Evolutionary conservation across 2,329 filamentous ascomycete species (phyloP).

Genomic region (Alternaria triticina): DNA sequence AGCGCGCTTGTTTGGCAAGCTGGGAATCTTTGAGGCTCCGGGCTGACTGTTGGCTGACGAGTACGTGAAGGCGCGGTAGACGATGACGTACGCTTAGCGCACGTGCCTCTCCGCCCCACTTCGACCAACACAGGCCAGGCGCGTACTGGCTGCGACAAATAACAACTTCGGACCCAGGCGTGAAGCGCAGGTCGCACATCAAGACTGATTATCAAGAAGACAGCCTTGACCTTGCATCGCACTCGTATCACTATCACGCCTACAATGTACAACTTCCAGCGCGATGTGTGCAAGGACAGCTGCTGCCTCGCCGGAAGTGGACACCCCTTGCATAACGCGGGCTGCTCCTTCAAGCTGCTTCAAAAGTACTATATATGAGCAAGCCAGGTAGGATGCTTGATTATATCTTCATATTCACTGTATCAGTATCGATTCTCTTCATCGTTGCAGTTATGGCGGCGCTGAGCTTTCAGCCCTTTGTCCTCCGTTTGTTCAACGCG

Average conservation of each 20-base stretch:
- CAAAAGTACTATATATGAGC: neutral
- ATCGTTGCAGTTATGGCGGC: neutral
- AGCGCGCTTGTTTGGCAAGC: constrained; percentile 8
- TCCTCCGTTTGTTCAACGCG: neutral
- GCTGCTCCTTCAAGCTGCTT: neutral
- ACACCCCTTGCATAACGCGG: neutral
- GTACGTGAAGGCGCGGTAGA: constrained; percentile 13
- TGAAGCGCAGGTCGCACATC: too few relatives aligned
- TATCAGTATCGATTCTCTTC: neutral
- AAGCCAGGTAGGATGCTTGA: neutral
- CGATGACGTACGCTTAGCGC: constrained; percentile 23
- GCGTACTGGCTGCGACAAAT: neutral
- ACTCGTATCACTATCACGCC: too few relatives aligned
- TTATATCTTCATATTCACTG: neutral
- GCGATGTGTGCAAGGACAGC: neutral
- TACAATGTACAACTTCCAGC: neutral
- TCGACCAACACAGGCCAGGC: neutral
- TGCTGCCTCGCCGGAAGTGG: neutral
- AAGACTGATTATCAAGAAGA: too few relatives aligned
- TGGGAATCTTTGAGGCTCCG: constrained; percentile 20
- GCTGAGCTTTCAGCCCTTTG: neutral
- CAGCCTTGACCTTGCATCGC: too few relatives aligned
- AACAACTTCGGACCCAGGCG: too few relatives aligned
- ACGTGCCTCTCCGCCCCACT: constrained; percentile 21
- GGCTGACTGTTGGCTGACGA: constrained; percentile 11